These are phyloP conservation scores for Calonectria leucothoes DNA, from an alignment of 2,329 filamentous ascomycete species.

Conservation along the genomic window DNA sequence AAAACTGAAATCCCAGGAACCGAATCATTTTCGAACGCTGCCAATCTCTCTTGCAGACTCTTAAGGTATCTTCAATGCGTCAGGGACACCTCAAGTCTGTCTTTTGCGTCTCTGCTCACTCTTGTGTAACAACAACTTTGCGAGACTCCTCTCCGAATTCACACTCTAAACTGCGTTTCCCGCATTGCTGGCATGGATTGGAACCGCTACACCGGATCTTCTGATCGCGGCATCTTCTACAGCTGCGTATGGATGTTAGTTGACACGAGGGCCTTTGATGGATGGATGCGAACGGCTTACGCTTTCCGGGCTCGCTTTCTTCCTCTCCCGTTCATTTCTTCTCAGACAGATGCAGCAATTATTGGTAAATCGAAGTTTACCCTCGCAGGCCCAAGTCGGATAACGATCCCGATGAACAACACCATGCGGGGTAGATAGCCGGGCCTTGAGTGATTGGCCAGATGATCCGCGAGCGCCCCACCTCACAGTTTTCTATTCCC, in stretches of 20 bases:
- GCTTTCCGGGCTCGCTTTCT: neutral
- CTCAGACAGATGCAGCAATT: neutral
- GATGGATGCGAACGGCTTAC: neutral
- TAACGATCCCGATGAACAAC: neutral
- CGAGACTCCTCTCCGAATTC: slow-evolving; percentile 2
- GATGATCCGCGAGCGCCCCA: neutral
- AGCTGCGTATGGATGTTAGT: neutral
- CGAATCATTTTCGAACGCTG: neutral
- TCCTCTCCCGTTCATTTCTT: neutral
- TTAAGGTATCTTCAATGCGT: neutral
- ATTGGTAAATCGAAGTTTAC: neutral
- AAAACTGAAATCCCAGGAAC: neutral
- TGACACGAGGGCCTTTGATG: neutral
- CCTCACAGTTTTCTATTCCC: no score
- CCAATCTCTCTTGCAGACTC: neutral
- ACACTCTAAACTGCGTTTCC: neutral
- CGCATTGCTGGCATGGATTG: slow-evolving; percentile 3
- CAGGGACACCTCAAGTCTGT: neutral
- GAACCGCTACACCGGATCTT: slow-evolving; percentile 9
- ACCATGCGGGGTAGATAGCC: neutral
- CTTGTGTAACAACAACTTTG: slow-evolving; percentile 9
- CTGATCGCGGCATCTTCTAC: slow-evolving; percentile 14
- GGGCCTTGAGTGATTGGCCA: neutral
- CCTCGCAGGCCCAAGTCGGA: neutral
- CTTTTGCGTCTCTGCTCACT: neutral